Conservation (phyloP, 148 eudicot genomes). For the Amaranthus hypochondriacus region DNA sequence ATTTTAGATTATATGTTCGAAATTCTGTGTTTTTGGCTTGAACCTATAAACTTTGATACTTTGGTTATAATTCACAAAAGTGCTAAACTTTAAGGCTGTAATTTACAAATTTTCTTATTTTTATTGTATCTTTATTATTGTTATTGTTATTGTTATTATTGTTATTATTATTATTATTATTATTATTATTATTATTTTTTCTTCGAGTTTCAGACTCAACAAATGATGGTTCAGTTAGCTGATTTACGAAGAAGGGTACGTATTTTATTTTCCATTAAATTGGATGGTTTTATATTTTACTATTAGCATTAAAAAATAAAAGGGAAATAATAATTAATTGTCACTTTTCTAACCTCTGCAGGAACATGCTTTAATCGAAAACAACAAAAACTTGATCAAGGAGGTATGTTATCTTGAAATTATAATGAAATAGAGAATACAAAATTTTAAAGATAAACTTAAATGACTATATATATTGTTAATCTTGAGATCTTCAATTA, state of each 20-base stretch:
- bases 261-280: not conserved
- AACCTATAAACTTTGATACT: not conserved
- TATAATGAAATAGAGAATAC: too few relatives aligned
- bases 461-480: too few relatives aligned
- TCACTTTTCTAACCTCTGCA: constrained; percentile 15
- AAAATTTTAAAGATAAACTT: too few relatives aligned
- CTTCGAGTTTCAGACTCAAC: constrained; percentile 40
- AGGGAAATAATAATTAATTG: not conserved
- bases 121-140: not conserved
- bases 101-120: too few relatives aligned
- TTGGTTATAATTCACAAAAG: too few relatives aligned
- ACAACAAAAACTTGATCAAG: constrained; percentile 40
- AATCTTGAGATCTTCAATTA: not conserved
- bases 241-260: constrained; percentile 53
- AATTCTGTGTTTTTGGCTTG: too few relatives aligned
- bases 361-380: constrained; percentile 53
- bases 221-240: constrained; percentile 56
- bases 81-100: too few relatives aligned
- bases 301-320: not conserved
- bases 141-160: not conserved
- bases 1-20: too few relatives aligned
- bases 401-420: constrained; percentile 34
- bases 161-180: too few relatives aligned
- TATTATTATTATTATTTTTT: not conserved
- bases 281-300: not conserved